Conservation (phyloP, 2,329 filamentous ascomycete species). For the Chaetomium olivaceum region DNA sequence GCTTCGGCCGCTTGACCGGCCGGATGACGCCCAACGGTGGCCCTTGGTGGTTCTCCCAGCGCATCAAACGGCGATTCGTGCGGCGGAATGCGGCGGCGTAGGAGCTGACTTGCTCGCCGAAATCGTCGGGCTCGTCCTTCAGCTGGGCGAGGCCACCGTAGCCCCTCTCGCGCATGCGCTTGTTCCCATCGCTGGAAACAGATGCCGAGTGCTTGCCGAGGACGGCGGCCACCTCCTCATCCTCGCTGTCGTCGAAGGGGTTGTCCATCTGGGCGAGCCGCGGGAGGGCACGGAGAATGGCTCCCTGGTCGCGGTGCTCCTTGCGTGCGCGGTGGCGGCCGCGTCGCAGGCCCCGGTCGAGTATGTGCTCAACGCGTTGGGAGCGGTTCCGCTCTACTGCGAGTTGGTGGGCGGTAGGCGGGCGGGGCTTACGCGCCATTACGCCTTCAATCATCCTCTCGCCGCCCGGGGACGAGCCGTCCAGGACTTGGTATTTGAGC, state of each 20-base stretch:
- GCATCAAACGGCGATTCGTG: slow-evolving; percentile 62
- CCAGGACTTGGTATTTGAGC: slow-evolving; percentile 61
- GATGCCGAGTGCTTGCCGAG: slow-evolving; percentile 33
- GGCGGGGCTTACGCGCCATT: slow-evolving; percentile 65
- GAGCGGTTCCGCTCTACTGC: slow-evolving; percentile 77
- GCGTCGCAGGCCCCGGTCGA: slow-evolving; percentile 70
- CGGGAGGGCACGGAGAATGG: slow-evolving; percentile 65
- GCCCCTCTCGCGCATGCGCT: slow-evolving; percentile 56
- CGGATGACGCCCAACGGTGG: slow-evolving; percentile 48
- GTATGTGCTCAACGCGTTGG: slow-evolving; percentile 77
- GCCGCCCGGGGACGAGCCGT: slow-evolving; percentile 61
- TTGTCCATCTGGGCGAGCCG: slow-evolving; percentile 59
- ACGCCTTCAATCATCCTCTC: slow-evolving; percentile 56
- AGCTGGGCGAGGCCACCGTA: slow-evolving; percentile 66
- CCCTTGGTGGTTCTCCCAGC: slow-evolving; percentile 63
- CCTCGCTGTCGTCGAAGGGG: slow-evolving; percentile 63
- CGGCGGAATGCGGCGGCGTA: slow-evolving; percentile 68
- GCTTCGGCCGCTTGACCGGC: slow-evolving; percentile 46
- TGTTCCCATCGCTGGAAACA: slow-evolving; percentile 26
- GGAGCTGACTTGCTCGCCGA: slow-evolving; percentile 70
- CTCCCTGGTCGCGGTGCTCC: slow-evolving; percentile 62
- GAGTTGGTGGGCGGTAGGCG: slow-evolving; percentile 78
- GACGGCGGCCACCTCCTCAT: slow-evolving; percentile 48
- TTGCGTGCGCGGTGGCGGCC: slow-evolving; percentile 66
- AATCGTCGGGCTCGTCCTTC: slow-evolving; percentile 66